A percentile compares a stretch with the other conserved stretches of the same genome.
phyloP scores from a whole-genome alignment of 352 stramenopile species.

The Globisporangium uncinulatum region DNA sequence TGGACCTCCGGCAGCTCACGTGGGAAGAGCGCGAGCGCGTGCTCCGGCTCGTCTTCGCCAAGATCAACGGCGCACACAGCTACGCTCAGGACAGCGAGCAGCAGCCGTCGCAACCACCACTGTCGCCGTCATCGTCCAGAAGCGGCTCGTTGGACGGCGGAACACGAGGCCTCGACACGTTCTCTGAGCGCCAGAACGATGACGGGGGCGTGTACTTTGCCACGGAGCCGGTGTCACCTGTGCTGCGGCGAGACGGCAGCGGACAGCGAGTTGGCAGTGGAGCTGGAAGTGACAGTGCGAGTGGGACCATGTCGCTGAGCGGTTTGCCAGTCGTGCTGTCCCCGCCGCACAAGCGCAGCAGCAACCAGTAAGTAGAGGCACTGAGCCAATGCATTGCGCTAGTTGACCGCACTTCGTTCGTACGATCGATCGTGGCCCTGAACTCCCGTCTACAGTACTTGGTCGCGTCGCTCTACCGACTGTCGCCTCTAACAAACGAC shows the following conservation, averaged over 20 bases:
- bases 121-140: constrained; percentile 4
- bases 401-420: neutral
- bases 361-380: constrained; percentile 1
- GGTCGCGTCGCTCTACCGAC: neutral
- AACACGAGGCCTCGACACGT: neutral
- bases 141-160: neutral
- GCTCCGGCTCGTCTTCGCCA: constrained; percentile 90
- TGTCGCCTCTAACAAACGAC: constrained; percentile 5
- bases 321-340: constrained; percentile 36
- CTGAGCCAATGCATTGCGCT: neutral
- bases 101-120: neutral
- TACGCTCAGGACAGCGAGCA: constrained; percentile 14
- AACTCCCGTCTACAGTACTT: neutral
- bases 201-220: constrained; percentile 44
- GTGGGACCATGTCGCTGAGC: constrained; percentile 52
- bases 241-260: constrained; percentile 2
- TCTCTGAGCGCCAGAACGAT: neutral
- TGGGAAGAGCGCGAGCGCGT: constrained; percentile 91
- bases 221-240: constrained; percentile 27
- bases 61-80: constrained; percentile 87
- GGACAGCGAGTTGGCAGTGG: neutral
- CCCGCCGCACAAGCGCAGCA: constrained; percentile 13
- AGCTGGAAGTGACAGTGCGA: constrained; percentile 8
- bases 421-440: neutral
- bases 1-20: constrained; percentile 85